Evolutionary conservation across 169 alveolate genomes (phyloP).

Genomic region (Plasmodium billcollinsi): DNA sequence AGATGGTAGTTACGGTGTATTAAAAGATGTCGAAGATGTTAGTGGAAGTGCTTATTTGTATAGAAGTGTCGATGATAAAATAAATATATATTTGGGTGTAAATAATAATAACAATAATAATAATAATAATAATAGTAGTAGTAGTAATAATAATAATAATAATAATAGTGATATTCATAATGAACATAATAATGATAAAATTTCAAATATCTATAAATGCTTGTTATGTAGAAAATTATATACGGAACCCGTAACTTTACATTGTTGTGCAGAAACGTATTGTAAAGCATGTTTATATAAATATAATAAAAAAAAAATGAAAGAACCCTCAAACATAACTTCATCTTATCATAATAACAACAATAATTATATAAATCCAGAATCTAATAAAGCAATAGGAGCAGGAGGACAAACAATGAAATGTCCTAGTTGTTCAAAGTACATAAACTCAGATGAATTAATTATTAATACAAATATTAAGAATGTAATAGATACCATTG

Average conservation of each 20-base stretch:
- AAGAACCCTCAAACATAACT: slow-evolving; percentile 6
- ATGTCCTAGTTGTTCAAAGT: slow-evolving; percentile 51
- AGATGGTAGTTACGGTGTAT: slow-evolving; percentile 89
- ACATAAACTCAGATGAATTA: slow-evolving; percentile 30
- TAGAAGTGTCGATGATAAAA: slow-evolving; percentile 89
- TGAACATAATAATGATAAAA: slow-evolving; percentile 42
- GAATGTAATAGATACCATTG: slow-evolving; percentile 58
- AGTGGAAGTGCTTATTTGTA: slow-evolving; percentile 91
- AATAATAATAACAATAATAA: slow-evolving; percentile 70
- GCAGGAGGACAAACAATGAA: slow-evolving; percentile 33
- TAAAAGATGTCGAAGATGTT: slow-evolving; percentile 88
- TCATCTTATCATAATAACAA: too few relatives aligned
- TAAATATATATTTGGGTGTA: slow-evolving; percentile 84
- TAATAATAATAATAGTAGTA: slow-evolving; percentile 4
- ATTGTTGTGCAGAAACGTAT: slow-evolving; percentile 90
- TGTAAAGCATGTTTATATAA: slow-evolving; percentile 84
- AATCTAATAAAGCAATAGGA: background rate
- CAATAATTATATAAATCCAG: background rate
- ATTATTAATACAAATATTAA: slow-evolving; percentile 64
- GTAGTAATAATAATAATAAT: slow-evolving; percentile 13
- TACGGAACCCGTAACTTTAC: slow-evolving; percentile 86
- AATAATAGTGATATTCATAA: background rate
- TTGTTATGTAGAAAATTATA: slow-evolving; percentile 86
- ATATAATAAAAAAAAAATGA: slow-evolving; percentile 64
- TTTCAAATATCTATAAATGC: slow-evolving; percentile 82